Evolutionary conservation across 306 rosid species (phyloP), one percentile per base, ranked within the genome.

Genomic region (Begonia masoniana): DNA sequence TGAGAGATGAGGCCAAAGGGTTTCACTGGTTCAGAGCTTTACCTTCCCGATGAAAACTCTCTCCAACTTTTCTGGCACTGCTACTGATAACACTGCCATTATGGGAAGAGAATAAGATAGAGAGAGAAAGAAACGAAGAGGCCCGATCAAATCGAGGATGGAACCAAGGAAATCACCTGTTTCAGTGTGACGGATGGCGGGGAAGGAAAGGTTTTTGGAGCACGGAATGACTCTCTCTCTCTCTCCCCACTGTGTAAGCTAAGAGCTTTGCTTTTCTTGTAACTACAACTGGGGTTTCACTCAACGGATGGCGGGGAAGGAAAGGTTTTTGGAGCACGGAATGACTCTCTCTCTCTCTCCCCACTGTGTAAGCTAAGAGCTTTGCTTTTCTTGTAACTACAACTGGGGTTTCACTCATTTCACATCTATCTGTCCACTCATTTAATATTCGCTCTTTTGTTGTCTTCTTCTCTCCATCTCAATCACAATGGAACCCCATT

Each of bases 31-130:
- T 31, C 39, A 31, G 39, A 31, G 39, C 58, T 82, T 91, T 91
- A 73, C 97, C 94, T 91, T 85, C 92, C 97, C 97, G 64, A 89
- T 85, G 94, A 77, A 78, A 85, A 83, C 91, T 73, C 94, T 73
- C 78, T 54, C 76, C 62, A 68, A 56, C 77, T 79, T 78, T 76
- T 74, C 68, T 74, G 72, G 79, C 85, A 76, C 75, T 74, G 87
- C 70, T 9, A 59, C 91, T 78, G 94, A 77, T 72, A 76, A 63
- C 67, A 64, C 89, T 87, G 88, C 70, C 39, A 31, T 31, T 31
- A 31, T 70, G 75, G 71, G 57, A 47, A 42, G 60, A 61, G 47
- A 45, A 50, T 17, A 66, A 69, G 72, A 73, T 63, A 67, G 74
- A 66, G 26, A 31, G 39, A 57, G 56, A 72, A 61, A 52, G 43